phyloP scores from a whole-genome alignment of 2,329 filamentous ascomycete species.

The Elsinoe batatas region DNA sequence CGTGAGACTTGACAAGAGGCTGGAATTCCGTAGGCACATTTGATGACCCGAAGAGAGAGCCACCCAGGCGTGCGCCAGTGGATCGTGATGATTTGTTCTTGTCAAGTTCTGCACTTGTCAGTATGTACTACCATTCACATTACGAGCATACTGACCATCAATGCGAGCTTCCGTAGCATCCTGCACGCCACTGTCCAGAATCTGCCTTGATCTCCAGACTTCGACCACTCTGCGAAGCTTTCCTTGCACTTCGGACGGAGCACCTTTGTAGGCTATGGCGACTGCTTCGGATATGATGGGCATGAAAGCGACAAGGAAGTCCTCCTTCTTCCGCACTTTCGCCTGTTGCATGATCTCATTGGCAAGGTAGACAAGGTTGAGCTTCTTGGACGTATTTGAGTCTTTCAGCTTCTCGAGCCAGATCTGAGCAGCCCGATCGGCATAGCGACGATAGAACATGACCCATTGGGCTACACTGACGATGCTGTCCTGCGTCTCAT shows the following conservation, averaged over 20 bases:
- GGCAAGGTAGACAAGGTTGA: slow-evolving; percentile 88
- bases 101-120: slow-evolving; percentile 39
- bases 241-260: slow-evolving; percentile 72
- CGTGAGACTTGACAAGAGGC: slow-evolving; percentile 63
- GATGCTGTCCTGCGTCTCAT: slow-evolving; percentile 96
- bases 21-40: slow-evolving; percentile 66
- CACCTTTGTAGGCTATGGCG: slow-evolving; percentile 80
- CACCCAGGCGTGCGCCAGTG: slow-evolving; percentile 33
- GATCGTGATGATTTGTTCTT: slow-evolving; percentile 28
- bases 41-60: slow-evolving; percentile 59
- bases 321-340: slow-evolving; percentile 81
- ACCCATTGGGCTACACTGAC: slow-evolving; percentile 97
- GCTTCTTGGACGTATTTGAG: slow-evolving; percentile 71
- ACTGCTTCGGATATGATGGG: slow-evolving; percentile 88
- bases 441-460: slow-evolving; percentile 97
- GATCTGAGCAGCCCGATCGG: slow-evolving; percentile 79
- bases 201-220: slow-evolving; percentile 79
- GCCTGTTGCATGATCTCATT: slow-evolving; percentile 98
- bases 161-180: slow-evolving; percentile 69
- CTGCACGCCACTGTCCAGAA: slow-evolving; percentile 75
- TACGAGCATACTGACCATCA: slow-evolving; percentile 49
- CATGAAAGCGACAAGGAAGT: slow-evolving; percentile 85
- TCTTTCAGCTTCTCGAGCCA: slow-evolving; percentile 89
- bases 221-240: slow-evolving; percentile 85
- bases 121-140: background rate